phyloP scores from a whole-genome alignment of 2,329 filamentous ascomycete genomes.

The Pseudocercospora crystallina region DNA sequence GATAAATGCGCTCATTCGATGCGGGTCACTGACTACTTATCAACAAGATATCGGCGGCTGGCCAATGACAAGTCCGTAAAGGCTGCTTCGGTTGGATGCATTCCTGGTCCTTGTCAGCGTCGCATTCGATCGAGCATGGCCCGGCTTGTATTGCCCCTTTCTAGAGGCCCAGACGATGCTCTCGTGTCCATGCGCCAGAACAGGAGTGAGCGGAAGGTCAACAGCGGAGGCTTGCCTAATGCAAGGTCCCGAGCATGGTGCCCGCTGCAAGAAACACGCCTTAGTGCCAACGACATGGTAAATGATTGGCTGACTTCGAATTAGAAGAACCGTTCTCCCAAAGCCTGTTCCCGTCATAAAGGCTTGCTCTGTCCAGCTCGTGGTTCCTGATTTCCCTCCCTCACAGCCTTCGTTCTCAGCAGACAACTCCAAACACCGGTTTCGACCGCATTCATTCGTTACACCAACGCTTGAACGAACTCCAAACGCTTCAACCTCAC shows the following conservation, averaged over 20 bases:
- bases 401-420: constrained; percentile 14
- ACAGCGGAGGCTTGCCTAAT: too few species aligned
- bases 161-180: neutral
- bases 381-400: neutral
- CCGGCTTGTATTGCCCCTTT: constrained; percentile 1
- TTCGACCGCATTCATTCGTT: constrained; percentile 21
- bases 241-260: too few species aligned
- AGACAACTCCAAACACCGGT: constrained; percentile 14
- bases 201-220: neutral
- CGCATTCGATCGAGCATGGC: constrained; percentile 5
- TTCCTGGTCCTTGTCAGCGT: neutral
- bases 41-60: too few species aligned
- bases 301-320: constrained; percentile 2
- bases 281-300: neutral
- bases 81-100: too few species aligned
- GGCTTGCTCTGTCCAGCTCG: constrained; percentile 3
- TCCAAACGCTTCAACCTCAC: constrained; percentile 7
- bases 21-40: too few species aligned
- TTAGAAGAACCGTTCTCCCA: constrained; percentile 2
- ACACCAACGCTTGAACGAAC: constrained; percentile 15
- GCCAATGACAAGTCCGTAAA: too few species aligned
- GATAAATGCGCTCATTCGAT: too few species aligned
- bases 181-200: constrained; percentile 5
- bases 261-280: neutral
- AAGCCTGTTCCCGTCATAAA: constrained; percentile 8